Conservation (phyloP, 768 basidiomycete species). For the Fibroporia radiculosa region DNA sequence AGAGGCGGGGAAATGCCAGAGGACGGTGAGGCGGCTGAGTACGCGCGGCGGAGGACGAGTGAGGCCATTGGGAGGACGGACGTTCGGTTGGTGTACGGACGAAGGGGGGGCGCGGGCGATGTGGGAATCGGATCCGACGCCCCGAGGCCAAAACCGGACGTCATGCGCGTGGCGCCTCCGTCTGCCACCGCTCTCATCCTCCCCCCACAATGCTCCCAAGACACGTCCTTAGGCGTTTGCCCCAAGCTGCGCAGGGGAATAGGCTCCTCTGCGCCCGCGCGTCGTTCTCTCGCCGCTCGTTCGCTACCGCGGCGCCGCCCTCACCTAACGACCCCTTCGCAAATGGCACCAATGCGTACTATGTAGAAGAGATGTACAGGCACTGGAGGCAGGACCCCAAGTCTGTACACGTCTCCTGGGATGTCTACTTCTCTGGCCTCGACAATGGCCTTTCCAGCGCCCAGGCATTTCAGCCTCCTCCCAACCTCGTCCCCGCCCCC, state of each 20-base stretch:
- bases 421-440: slow-evolving; percentile 87
- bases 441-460: slow-evolving; percentile 76
- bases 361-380: slow-evolving; percentile 95
- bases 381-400: slow-evolving; percentile 86
- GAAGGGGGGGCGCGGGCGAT: neutral
- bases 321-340: slow-evolving; percentile 84
- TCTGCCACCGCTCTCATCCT: neutral
- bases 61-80: no score
- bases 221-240: slow-evolving; percentile 29
- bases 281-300: slow-evolving; percentile 20
- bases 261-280: slow-evolving; percentile 14
- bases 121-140: slow-evolving; percentile 1
- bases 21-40: neutral
- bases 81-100: neutral
- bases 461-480: slow-evolving; percentile 83
- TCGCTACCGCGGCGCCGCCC: slow-evolving; percentile 49
- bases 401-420: slow-evolving; percentile 92
- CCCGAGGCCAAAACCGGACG: slow-evolving; percentile 1
- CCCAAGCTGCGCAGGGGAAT: slow-evolving; percentile 20
- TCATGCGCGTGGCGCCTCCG: neutral
- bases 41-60: neutral
- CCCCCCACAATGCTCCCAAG: slow-evolving; percentile 28
- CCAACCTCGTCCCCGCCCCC: slow-evolving; percentile 64
- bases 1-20: slow-evolving; percentile 70
- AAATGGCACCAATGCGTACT: slow-evolving; percentile 92